Evolutionary conservation across 164 flowering plant genomes (phyloP), one percentile per base, ranked within the genome.

Genomic region (Magnolia sinica): DNA sequence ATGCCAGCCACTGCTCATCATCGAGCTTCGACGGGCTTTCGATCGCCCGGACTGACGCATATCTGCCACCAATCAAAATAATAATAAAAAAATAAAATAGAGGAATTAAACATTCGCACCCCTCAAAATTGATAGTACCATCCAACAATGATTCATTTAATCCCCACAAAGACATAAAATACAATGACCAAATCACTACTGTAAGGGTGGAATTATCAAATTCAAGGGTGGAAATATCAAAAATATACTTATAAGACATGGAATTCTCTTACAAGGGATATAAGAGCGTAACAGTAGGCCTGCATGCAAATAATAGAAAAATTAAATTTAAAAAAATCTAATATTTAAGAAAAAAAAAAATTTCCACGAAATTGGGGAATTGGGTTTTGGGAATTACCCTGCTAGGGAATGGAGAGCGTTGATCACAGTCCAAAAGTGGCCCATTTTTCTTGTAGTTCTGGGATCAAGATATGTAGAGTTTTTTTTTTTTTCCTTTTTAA

Each of bases 1-100:
- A 96, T 31, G 99, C 97, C 73, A 96, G 88, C 99, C 99, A 96
- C 79, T 96, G 99, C 77, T 96, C 92, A 78, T 96, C 99, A 50
- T 94, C 99, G 29, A 85, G 76, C 77, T 91, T 96, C 1, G 94
- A 81, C 37, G 96, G 74, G 84, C 90, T 94, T 81, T 96, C 99
- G 14, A 96, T 88, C 8, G 99, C 99, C 50, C 85, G 71, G 49
- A 96, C 88, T 1, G 99, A 94, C 8, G 99, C 99, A 83, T 90
- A 93, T 76, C 98, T 95, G 37, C 55, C 16, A 58, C n/a, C 50
- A 75, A 18, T 61, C 18, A 4, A 20, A 65, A 58, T 1, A 73
- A 71, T 19, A n/a, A 0, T 27, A 71, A 16, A 45, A 67, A 63
- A 6, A 4, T 23, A 31, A 79, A 7, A 10, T 68, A 3, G 31